Conservation (phyloP, 176 grass and related monocot species). For the Cenchrus fungigraminus region DNA sequence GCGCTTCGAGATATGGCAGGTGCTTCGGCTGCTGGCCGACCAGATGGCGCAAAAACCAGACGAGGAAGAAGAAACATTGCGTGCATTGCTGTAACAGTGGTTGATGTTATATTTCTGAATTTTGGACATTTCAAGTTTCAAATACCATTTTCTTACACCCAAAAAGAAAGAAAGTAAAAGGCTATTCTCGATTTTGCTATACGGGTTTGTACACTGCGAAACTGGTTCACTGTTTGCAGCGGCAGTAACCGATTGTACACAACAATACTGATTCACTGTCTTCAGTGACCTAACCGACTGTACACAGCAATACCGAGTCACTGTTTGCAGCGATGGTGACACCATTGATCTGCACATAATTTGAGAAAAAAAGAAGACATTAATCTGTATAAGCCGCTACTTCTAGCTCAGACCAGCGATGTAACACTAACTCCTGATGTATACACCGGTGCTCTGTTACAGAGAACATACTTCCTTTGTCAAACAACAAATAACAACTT, state of each 20-base stretch:
- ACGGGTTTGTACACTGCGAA: no score
- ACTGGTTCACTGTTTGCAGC: no score
- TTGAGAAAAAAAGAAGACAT: no score
- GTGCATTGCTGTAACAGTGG: background rate
- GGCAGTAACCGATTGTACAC: no score
- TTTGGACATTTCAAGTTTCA: background rate
- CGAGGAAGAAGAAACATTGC: slow-evolving; percentile 13
- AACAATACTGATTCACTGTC: no score
- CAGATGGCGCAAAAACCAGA: slow-evolving; percentile 53
- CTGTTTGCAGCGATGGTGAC: no score
- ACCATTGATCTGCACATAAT: no score
- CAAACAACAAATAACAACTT: slow-evolving; percentile 26
- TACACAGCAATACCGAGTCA: no score
- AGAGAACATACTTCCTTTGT: background rate
- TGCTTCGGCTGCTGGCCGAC: slow-evolving; percentile 57
- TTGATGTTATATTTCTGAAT: background rate
- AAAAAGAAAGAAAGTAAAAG: no score
- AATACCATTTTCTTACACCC: background rate
- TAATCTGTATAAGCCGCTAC: background rate
- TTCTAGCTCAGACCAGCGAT: background rate
- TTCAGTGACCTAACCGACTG: no score
- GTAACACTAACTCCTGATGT: background rate
- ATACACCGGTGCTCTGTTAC: background rate
- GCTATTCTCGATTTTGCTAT: no score
- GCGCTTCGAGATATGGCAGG: slow-evolving; percentile 62